Conservation (phyloP, 179 eudicot genomes). For the Carnegiea gigantea region DNA sequence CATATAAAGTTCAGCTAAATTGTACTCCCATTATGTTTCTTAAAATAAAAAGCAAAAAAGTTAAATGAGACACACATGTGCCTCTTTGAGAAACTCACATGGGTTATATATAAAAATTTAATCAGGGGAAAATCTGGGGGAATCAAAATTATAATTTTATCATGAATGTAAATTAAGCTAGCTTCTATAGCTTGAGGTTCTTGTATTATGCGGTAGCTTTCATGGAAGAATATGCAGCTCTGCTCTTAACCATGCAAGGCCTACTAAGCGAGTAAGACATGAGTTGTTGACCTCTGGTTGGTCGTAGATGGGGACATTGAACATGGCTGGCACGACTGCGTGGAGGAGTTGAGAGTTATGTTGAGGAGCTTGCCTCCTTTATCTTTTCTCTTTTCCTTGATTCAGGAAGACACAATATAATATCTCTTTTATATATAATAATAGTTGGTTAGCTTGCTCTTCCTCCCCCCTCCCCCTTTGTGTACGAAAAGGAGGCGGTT, state of each 20-base stretch:
- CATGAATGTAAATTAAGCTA: slow-evolving; percentile 18
- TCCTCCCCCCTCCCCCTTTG: background rate
- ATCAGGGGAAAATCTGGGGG: slow-evolving; percentile 14
- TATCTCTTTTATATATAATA: slow-evolving; percentile 3
- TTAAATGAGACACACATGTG: slow-evolving; percentile 24
- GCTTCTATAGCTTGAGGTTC: slow-evolving; percentile 26
- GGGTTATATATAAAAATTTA: slow-evolving; percentile 12
- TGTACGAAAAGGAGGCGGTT: slow-evolving; percentile 25
- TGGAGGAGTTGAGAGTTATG: slow-evolving; percentile 11
- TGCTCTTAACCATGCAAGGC: slow-evolving; percentile 30
- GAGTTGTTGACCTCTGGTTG: slow-evolving; percentile 45
- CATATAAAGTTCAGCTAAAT: background rate
- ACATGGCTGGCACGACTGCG: slow-evolving; percentile 51
- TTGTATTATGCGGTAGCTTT: slow-evolving; percentile 31
- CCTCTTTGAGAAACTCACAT: slow-evolving; percentile 42
- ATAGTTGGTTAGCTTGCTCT: slow-evolving; percentile 6
- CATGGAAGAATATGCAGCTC: slow-evolving; percentile 48
- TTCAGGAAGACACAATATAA: slow-evolving; percentile 15
- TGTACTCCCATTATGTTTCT: slow-evolving; percentile 12
- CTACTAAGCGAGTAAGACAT: slow-evolving; percentile 29
- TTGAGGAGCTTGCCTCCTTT: slow-evolving; percentile 2
- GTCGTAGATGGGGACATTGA: slow-evolving; percentile 31
- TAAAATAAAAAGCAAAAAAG: slow-evolving; percentile 17
- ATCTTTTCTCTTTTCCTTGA: slow-evolving; percentile 7
- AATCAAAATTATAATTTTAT: slow-evolving; percentile 11